Evolutionary conservation across 805 yeast genomes (phyloP).

Genomic region (Yamadazyma takamatsuzukensis): DNA sequence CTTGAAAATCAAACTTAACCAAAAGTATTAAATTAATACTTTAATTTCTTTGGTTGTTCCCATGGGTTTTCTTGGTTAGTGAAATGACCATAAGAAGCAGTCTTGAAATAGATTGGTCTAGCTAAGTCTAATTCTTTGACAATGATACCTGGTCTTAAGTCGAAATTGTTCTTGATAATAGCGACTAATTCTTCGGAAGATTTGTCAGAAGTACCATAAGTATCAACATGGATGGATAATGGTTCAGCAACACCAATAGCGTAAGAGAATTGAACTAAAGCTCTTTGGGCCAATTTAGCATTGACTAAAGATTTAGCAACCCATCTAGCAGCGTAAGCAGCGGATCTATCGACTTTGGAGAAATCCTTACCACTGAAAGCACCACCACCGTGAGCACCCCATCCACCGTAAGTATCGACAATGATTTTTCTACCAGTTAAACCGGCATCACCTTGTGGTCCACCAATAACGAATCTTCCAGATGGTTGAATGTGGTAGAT

Average conservation of each 20-base stretch:
- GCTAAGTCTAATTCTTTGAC: slow-evolving; percentile 96
- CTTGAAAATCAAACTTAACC: slow-evolving; percentile 9
- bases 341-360: slow-evolving; percentile 99
- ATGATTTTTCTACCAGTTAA: slow-evolving; percentile 99
- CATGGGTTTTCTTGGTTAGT: slow-evolving; percentile 98
- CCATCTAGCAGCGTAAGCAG: slow-evolving; percentile 99
- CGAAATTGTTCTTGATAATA: slow-evolving; percentile 91
- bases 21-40: slow-evolving; percentile 38
- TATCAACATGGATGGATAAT: slow-evolving; percentile 93
- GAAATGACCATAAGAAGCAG: slow-evolving; percentile 99
- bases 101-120: slow-evolving; percentile 98
- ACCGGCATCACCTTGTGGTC: slow-evolving; percentile 99
- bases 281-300: slow-evolving; percentile 96
- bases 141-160: slow-evolving; percentile 98
- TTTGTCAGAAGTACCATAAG: slow-evolving; percentile 95
- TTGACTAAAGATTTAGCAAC: slow-evolving; percentile 96
- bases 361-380: slow-evolving; percentile 99
- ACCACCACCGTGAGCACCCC: slow-evolving; percentile 99
- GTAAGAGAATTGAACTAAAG: slow-evolving; percentile 96
- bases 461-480: slow-evolving; percentile 99
- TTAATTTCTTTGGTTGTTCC: slow-evolving; percentile 92
- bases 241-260: slow-evolving; percentile 99
- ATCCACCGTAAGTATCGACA: slow-evolving; percentile 99
- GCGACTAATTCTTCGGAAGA: slow-evolving; percentile 85
- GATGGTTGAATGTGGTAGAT: slow-evolving; percentile 98